Base-by-base conservation (phyloP, 2,329 filamentous ascomycete species). In the Cladosporium oxysporum region DNA sequence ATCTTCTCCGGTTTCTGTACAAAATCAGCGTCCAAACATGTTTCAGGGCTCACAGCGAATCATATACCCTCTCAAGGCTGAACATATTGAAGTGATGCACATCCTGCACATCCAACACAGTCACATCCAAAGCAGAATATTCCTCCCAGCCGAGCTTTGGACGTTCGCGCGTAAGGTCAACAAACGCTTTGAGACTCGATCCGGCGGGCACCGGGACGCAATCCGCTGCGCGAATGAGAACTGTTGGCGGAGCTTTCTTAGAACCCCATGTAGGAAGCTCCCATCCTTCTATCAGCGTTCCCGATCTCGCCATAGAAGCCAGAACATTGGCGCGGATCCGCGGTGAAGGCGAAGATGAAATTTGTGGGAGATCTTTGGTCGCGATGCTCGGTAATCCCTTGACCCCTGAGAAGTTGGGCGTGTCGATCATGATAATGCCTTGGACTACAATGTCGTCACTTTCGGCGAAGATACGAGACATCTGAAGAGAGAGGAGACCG, bases 381-480 rank as follows among this genome's bases (percentile, higher is more conserved):
- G 41, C 41, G 23, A 29, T 57, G n/a, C 28, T 29, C 2, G 52
- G 23, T 29, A 29, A 10, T 18, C 31, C 23, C 12, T 57, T 57
- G 2, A 57, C 52, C 10, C 23, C 23, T n/a, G 26, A 33, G 23
- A 57, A 29, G 31, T 47, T 47, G 52, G 31, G 31, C 10, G 52
- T 29, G 31, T 57, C 52, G 52, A 57, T 57, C 52, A 57, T 57
- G 31, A 57, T 21, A 33, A 57, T 57, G 52, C 52, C 52, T 57
- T 29, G 28, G 12, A 57, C 52, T 16, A 29, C 28, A 11, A 57
- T 57, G 52, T 57, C 28, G 52, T 57, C 28, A 8, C 52, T 28
- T 21, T 33, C 31, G 11, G 31, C 26, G 31, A 33, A 29, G 4
- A 29, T 21, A n/a, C 28, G 52, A 3, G 52, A 57, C 52, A 29